Base-by-base conservation (phyloP, 2,329 filamentous ascomycete genomes). In the Xylaria sp. region DNA sequence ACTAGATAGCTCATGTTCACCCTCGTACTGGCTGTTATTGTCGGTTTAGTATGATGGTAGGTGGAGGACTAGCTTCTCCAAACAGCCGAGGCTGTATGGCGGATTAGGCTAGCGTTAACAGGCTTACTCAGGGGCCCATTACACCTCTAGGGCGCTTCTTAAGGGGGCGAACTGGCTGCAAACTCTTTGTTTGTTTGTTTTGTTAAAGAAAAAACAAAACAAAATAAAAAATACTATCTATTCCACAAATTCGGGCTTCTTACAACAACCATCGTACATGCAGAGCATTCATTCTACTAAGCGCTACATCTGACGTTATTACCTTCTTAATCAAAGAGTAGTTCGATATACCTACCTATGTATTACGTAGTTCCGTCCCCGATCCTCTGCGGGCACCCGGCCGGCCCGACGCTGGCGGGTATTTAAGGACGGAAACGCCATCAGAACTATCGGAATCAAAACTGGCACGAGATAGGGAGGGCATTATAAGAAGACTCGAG, bases 11-110 rank as follows among this genome's bases (percentile, higher is more conserved):
- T 50, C 58, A 62, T 65, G 20, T 42, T 55, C 57, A 29, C 13
- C 31, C 13, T 50, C 9, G 9, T 38, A 33, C 39, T 22, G 57
- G n/a, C 20, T 53, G n/a, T 27, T 22, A n/a, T n/a, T n/a, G n/a
- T n/a, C 25, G 47, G 31, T 11, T 45, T 61, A 33, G 42, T 25
- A 44, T 38, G 17, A n/a, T n/a, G n/a, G 39, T 20, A 45, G 20
- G 61, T 15, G 45, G 45, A 61, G 61, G 50, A 47, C 31, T 15
- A 64, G 50, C 56, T 56, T 61, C 55, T 55, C 62, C 58, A 59
- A 65, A 62, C 44, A 68, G 51, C 66, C 66, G 66, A 68, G 66
- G 66, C 62, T 36, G 36, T 29, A 47, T 38, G 33, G 55, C 38
- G 33, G 25, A 22, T 39, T 49, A 15, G 22, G 53, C 42, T 51